These are phyloP conservation scores for Tylopilus rubrobrunneus DNA, from an alignment of 768 basidiomycete species.

Conservation along the genomic window DNA sequence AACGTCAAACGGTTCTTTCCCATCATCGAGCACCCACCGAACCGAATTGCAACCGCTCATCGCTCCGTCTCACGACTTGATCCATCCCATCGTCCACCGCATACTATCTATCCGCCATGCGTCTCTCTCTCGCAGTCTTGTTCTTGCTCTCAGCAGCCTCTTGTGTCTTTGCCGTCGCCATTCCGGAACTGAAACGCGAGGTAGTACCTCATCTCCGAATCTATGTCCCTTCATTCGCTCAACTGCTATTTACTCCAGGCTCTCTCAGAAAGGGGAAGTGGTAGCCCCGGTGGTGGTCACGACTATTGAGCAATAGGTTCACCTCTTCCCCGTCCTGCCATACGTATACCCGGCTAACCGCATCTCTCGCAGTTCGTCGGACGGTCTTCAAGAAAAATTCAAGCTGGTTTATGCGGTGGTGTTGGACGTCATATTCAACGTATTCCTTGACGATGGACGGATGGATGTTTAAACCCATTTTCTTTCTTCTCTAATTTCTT, in stretches of 20 bases:
- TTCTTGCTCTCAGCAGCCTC: conserved; percentile 13
- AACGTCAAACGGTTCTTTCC: neutral
- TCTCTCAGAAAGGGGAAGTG: neutral
- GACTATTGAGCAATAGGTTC: neutral
- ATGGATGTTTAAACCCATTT: neutral
- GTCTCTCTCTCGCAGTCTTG: conserved; percentile 4
- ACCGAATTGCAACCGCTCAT: neutral
- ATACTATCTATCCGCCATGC: conserved; percentile 12
- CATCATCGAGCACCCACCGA: neutral
- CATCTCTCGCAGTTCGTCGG: neutral
- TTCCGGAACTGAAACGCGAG: conserved; percentile 10
- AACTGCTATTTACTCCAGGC: neutral
- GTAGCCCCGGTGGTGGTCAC: neutral
- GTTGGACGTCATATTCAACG: neutral
- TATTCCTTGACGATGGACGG: neutral
- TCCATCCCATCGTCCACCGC: neutral
- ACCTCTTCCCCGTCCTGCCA: no score
- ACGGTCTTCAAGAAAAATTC: neutral
- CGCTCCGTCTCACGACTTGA: neutral
- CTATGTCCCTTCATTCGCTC: neutral
- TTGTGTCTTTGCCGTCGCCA: conserved; percentile 5
- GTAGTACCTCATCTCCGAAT: neutral
- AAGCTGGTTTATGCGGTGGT: neutral
- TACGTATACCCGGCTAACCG: neutral
- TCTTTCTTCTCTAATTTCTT: neutral